These are phyloP conservation scores for Cercis canadensis DNA, from an alignment of 306 rosid species.

Conservation along the genomic window DNA sequence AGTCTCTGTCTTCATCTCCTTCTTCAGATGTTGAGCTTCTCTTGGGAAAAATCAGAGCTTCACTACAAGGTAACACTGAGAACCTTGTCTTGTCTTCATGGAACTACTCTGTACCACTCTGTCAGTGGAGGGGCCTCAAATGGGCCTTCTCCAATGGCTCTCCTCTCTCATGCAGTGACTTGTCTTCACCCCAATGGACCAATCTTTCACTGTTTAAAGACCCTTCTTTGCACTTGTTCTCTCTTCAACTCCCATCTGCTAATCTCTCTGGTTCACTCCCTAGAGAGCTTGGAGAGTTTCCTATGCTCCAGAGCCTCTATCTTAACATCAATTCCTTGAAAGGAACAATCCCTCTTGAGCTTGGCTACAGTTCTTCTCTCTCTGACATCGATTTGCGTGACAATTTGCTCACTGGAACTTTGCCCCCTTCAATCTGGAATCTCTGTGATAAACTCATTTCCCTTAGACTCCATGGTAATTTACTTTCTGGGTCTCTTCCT, in stretches of 20 bases:
- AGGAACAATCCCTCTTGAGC: conserved; percentile 84
- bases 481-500: conserved; percentile 65
- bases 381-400: conserved; percentile 76
- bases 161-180: conserved; percentile 61
- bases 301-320: conserved; percentile 80
- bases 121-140: conserved; percentile 97
- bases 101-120: conserved; percentile 75
- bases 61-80: conserved; percentile 71
- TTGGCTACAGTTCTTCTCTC: conserved; percentile 81
- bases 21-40: conserved; percentile 80
- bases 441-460: conserved; percentile 80
- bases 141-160: conserved; percentile 81
- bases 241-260: conserved; percentile 93
- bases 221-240: conserved; percentile 73
- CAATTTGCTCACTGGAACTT: conserved; percentile 60
- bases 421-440: conserved; percentile 89
- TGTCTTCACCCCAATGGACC: conserved; percentile 82
- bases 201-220: conserved; percentile 72
- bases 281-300: conserved; percentile 78
- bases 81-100: conserved; percentile 81
- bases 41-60: conserved; percentile 68
- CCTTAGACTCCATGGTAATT: conserved; percentile 66
- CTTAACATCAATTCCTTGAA: conserved; percentile 73
- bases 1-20: conserved; percentile 40
- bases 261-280: conserved; percentile 93